A percentile compares a stretch with the other conserved stretches of the same genome.
Conservation (phyloP, 2,329 filamentous ascomycete species). For the Penicillium hordei region DNA sequence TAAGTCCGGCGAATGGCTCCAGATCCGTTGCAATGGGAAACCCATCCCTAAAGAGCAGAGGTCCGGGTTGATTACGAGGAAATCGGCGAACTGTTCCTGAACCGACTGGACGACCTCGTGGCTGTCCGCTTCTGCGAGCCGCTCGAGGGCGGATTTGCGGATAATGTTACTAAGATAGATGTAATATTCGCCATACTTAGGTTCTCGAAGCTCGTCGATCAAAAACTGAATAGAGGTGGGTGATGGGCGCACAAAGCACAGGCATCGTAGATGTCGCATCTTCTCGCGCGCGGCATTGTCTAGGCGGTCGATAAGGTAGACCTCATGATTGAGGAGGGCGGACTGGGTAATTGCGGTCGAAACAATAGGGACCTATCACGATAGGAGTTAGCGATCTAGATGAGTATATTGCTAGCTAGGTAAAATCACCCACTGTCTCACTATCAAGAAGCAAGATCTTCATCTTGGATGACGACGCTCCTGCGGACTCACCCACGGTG, state of each 20-base stretch:
- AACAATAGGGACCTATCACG: slow-evolving; percentile 71
- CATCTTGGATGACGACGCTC: slow-evolving; percentile 78
- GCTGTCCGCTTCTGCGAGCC: slow-evolving; percentile 92
- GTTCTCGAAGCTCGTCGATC: slow-evolving; percentile 92
- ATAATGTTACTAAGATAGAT: slow-evolving; percentile 97
- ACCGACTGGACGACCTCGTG: slow-evolving; percentile 94
- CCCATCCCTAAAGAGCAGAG: slow-evolving; percentile 77
- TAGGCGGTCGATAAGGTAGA: slow-evolving; percentile 94
- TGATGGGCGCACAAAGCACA: slow-evolving; percentile 90
- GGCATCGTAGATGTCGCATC: slow-evolving; percentile 93
- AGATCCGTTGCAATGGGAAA: slow-evolving; percentile 72
- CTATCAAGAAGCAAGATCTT: slow-evolving; percentile 93
- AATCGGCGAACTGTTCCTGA: slow-evolving; percentile 96
- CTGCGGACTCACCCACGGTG: slow-evolving; percentile 70
- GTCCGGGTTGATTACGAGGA: slow-evolving; percentile 91
- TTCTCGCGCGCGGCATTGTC: slow-evolving; percentile 90
- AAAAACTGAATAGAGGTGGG: slow-evolving; percentile 89
- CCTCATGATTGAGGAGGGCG: slow-evolving; percentile 88
- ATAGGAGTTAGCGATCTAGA: slow-evolving; percentile 26
- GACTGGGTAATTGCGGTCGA: slow-evolving; percentile 97
- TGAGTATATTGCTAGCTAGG: slow-evolving; percentile 15
- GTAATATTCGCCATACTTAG: slow-evolving; percentile 96
- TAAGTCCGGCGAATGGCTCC: slow-evolving; percentile 75
- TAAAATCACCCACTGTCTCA: slow-evolving; percentile 70
- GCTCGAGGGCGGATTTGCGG: slow-evolving; percentile 92